Evolutionary conservation across 805 yeast genomes (phyloP), one percentile per base, ranked within the genome.

Genomic region (Cyberlindnera xylosilytica): DNA sequence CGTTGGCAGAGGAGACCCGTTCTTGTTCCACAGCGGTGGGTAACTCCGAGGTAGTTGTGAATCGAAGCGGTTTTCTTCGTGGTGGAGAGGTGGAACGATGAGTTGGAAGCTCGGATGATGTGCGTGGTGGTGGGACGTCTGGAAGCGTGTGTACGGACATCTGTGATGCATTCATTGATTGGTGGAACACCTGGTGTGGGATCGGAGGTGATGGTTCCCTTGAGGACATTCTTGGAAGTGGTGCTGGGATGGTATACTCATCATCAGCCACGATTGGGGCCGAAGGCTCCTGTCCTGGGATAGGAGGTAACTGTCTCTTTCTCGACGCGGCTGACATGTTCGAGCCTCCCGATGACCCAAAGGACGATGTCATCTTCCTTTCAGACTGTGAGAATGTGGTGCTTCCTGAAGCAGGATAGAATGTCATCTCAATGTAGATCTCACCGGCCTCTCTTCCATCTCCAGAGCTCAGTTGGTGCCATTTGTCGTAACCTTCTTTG

Each of bases 371-470:
- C 13, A 38, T 12, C 27, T 39, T 40, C 2, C 44, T 30, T 4
- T 27, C 36, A 1, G 49, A 37, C 5, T 41, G 20, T 2, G 44
- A 39, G 26, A 44, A 30, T 10, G 41, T 38, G 4, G 42, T 43
- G 39, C 35, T 31, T 31, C 30, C 72, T 58, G 36, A 57, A 2
- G 69, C 59, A 1, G 96, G 93, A 58, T 87, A 87, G 58, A 87
- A 93, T 0, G 97, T 88, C 84, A 93, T 82, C 56, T 93, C 98
- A 42, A 93, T 65, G 62, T 81, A 91, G 1, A 93, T 78, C 61
- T 79, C 86, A 2, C 99, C 99, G 1, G 97, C 96, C 42, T 83
- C 79, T 53, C 81, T 78, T 2, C 45, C 45, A 17, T 79, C 81
- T 35, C 80, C 81, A 57, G 78, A 78, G 32, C 71, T 66, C 44